Evolutionary conservation across 768 basidiomycete genomes (phyloP), one percentile per base, ranked within the genome.

Genomic region (Piloderma croceum): DNA sequence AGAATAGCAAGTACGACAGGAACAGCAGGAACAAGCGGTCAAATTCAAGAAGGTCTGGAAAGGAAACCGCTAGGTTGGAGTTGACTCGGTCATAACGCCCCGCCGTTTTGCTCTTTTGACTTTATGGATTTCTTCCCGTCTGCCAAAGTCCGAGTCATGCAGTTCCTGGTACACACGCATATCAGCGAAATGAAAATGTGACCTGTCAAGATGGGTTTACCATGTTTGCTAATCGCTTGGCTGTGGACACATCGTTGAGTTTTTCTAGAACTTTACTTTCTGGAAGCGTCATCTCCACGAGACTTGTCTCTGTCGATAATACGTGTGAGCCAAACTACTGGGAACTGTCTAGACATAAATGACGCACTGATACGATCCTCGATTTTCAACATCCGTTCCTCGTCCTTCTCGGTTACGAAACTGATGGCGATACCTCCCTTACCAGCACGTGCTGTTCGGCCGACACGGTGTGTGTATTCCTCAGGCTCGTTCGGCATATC

Each of bases 381-480:
- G 41, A 99, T 85, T 45, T 63, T 74, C 51, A 88, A 49, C 29
- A 99, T 78, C 34, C 83, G 70, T 39, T 90, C 82, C 53, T 93
- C 90, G 57, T 98, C 96, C 32, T 76, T 70, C 63, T 98, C 94
- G 2, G 94, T 96, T 38, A 98, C 87, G 56, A 98, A 89, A 53
- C 92, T 98, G 21, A 98, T 72, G 1, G 90, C 90, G 36, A 92
- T 67, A 53, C 96, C 96, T 3, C 84, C 87, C 52, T 79, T 74
- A 5, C 96, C 96, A 9, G 84, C 87, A 52, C 92, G 81, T 22
- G 92, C 92, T 18, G 92, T 97, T 55, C 92, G 66, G 32, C 92
- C 92, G 1, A 99, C 96, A 17, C 96, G 77, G 66, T 99, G 96
- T 2, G 90, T 87, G 56, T 99, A 99, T 58, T 94, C 93, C 60